Base-by-base conservation (phyloP, 495 filamentous ascomycete species). In the Xanthoparmelia taractica region DNA sequence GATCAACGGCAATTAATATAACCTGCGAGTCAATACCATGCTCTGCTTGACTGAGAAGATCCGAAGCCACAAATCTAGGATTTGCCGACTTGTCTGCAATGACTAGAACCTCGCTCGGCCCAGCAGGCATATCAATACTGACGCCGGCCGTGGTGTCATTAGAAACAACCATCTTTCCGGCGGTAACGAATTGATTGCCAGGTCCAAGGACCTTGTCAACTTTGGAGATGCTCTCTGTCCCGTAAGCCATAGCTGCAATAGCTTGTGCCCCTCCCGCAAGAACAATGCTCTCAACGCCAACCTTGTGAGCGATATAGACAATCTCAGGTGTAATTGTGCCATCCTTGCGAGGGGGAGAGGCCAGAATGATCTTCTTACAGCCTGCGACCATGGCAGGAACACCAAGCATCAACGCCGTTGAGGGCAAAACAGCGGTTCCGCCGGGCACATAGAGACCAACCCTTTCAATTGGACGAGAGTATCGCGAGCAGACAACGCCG, bases 131-230 rank as follows among this genome's bases (percentile, higher is more conserved):
- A 72, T 98, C 94, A 71, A 98, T 98, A 74, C 89, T 87, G 20
- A 98, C 94, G 38, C 89, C 86, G 1, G 94, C 94, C 58, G 88
- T 92, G 40, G 94, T 97, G 71, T 97, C 95, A 74, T 97, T 98
- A 71, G 86, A 86, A 11, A 98, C 94, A 63, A 89, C 76, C 94
- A 98, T 98, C 84, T 98, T 98, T 57, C 89, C 94, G 0, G 95
- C 94, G 0, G 94, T 98, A 34, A 98, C 95, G 70, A 97, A 98
- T 75, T 98, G 94, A 75, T 98, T 98, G 45, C 94, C 94, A 3
- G 94, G 94, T 2, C 94, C 94, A 7, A 98, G 84, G 69, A 98
- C 96, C 85, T 98, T 98, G 80, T 98, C 94, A 23, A 97, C 95
- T 78, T 98, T 98, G 71, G 77, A 90, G 63, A 97, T 84, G 70